Conservation (phyloP, 2,329 filamentous ascomycete genomes). For the Colletotrichum sp. region DNA sequence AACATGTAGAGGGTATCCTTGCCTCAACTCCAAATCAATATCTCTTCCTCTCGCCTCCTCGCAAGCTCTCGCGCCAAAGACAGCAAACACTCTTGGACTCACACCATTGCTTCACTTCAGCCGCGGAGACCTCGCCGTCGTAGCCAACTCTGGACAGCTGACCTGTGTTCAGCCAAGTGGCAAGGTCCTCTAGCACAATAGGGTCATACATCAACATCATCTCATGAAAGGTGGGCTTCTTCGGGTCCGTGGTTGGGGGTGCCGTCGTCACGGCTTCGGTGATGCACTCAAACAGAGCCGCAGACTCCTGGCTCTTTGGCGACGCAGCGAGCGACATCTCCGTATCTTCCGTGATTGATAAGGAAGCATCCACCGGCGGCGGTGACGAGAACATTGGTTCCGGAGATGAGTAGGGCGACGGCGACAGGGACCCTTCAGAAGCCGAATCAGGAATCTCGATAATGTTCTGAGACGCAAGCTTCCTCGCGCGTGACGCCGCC, state of each 20-base stretch:
- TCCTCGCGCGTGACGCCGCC: constrained; percentile 29
- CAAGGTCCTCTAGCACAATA: constrained; percentile 84
- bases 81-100: constrained; percentile 87
- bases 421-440: constrained; percentile 36
- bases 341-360: constrained; percentile 49
- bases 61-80: constrained; percentile 66
- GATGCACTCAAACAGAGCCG: constrained; percentile 55
- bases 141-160: constrained; percentile 67
- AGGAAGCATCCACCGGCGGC: constrained; percentile 44
- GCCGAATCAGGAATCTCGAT: constrained; percentile 61
- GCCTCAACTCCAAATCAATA: constrained; percentile 21
- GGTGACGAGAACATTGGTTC: constrained; percentile 50
- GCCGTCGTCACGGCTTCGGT: constrained; percentile 58
- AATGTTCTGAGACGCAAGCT: constrained; percentile 24
- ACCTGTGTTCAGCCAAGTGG: constrained; percentile 80
- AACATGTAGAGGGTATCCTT: constrained; percentile 9
- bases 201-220: constrained; percentile 95
- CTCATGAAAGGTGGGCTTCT: constrained; percentile 78
- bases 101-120: constrained; percentile 86
- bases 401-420: constrained; percentile 37
- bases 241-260: constrained; percentile 53
- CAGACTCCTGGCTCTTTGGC: constrained; percentile 44
- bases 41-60: constrained; percentile 60
- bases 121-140: constrained; percentile 66
- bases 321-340: constrained; percentile 45